Conservation (phyloP, 345 rosid genomes). For the Melaleuca quinquenervia region DNA sequence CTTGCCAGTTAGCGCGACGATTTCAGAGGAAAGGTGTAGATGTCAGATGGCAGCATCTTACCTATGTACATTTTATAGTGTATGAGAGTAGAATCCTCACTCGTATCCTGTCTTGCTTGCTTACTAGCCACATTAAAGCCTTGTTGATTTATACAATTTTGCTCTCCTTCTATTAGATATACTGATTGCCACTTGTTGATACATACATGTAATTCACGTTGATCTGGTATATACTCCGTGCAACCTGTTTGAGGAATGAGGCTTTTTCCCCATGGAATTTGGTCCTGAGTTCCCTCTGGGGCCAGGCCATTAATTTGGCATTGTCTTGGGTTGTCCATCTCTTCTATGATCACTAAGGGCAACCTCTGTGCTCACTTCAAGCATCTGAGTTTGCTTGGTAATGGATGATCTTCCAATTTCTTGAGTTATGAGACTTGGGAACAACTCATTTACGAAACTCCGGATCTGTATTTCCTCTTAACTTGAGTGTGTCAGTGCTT, state of each 20-base stretch:
- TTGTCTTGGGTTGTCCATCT: neutral
- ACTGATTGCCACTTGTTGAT: neutral
- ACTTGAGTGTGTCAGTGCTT: neutral
- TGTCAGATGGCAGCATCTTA: neutral
- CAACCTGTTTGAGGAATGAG: neutral
- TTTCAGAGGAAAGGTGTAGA: neutral
- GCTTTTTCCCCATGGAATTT: neutral
- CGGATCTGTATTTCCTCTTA: neutral
- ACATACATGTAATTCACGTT: neutral
- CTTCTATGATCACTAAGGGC: neutral
- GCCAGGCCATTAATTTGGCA: neutral
- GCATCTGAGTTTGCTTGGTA: neutral
- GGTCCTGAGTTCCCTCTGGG: neutral
- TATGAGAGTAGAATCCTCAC: neutral
- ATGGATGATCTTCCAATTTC: neutral
- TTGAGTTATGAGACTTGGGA: neutral
- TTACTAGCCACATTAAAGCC: neutral
- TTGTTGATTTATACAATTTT: neutral
- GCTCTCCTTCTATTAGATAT: neutral
- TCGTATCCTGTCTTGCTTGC: neutral
- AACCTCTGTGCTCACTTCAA: neutral
- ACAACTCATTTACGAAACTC: neutral
- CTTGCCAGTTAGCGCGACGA: slow-evolving; percentile 44
- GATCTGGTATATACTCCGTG: neutral
- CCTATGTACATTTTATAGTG: neutral